Evolutionary conservation across 495 filamentous ascomycete genomes (phyloP), one percentile per base, ranked within the genome.

Genomic region (Elasticomyces elasticus): DNA sequence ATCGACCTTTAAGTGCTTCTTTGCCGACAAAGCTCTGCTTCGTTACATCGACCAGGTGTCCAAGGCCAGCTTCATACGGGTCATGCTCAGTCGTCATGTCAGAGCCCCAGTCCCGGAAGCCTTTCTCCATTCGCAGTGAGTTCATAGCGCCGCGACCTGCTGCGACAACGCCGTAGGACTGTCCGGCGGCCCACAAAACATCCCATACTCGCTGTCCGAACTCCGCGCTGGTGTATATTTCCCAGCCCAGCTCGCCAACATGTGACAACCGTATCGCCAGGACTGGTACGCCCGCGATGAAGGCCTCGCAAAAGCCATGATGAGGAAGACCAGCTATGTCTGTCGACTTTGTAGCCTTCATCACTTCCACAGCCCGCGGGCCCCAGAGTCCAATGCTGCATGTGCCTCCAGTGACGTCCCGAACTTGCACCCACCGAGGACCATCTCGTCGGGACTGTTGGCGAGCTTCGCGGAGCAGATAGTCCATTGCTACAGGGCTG

Each of bases 351-450:
- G 70, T 50, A 1, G 24, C 42, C 19, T 35, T 46, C 31, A 76
- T 65, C 0, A 72, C 69, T 41, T 72, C 66, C 6, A 64, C 61
- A 1, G 75, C 61, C 12, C 69, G 71, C 22, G 75, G 75, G 12
- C 75, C 75, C 75, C 74, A 76, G 12, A 78, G 68, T 0, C 75
- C 75, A 27, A 78, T 69, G 54, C 72, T 72, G 46, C 73, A 76
- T 30, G 75, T 76, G 59, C 67, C 67, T 23, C 70, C 70, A 4
- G 75, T 78, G 45, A 78, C 68, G 19, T 78, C 75, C 28, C 67
- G 67, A 5, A 76, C 72, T 20, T 71, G 65, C 0, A 67, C 72
- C 63, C 67, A 71, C 43, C 65, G 30, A 9, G 49, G 42, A 1
- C 59, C 61, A 12, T 17, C 38, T 2, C 27, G 59, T 10, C 61